These are phyloP conservation scores for Suillus subalutaceus DNA, from an alignment of 768 basidiomycete genomes.

Conservation along the genomic window DNA sequence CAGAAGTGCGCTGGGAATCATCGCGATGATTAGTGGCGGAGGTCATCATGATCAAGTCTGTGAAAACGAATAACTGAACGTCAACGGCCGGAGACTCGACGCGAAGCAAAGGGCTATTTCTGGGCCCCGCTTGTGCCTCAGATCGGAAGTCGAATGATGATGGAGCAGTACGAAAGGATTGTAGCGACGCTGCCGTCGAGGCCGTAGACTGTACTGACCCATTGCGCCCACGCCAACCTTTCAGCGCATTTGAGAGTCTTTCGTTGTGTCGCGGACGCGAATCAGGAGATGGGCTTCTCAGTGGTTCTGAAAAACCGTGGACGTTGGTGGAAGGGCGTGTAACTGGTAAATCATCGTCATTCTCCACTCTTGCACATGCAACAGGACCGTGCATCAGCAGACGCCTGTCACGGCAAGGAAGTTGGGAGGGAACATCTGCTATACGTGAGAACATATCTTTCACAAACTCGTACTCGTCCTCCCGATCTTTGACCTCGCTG, in stretches of 20 bases:
- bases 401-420: conserved; percentile 75
- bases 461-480: conserved; percentile 82
- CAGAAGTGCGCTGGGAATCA: conserved; percentile 27
- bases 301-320: neutral
- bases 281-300: neutral
- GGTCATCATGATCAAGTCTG: conserved; percentile 69
- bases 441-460: conserved; percentile 63
- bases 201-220: conserved; percentile 37
- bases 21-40: conserved; percentile 27
- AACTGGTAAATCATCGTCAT: conserved; percentile 24
- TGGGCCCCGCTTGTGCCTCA: conserved; percentile 4
- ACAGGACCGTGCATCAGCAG: conserved; percentile 71
- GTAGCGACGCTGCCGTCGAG: conserved; percentile 22
- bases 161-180: conserved; percentile 32
- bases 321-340: conserved; percentile 18
- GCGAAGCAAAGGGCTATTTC: conserved; percentile 24
- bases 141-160: conserved; percentile 30
- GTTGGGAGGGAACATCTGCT: conserved; percentile 54
- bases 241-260: conserved; percentile 43
- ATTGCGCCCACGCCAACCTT: conserved; percentile 49
- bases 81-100: conserved; percentile 29
- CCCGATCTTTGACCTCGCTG: conserved; percentile 82
- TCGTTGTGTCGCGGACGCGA: conserved; percentile 23
- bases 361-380: conserved; percentile 41
- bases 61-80: conserved; percentile 58